Conservation (phyloP, 495 filamentous ascomycete genomes). For the Glutinoglossum americanum region DNA sequence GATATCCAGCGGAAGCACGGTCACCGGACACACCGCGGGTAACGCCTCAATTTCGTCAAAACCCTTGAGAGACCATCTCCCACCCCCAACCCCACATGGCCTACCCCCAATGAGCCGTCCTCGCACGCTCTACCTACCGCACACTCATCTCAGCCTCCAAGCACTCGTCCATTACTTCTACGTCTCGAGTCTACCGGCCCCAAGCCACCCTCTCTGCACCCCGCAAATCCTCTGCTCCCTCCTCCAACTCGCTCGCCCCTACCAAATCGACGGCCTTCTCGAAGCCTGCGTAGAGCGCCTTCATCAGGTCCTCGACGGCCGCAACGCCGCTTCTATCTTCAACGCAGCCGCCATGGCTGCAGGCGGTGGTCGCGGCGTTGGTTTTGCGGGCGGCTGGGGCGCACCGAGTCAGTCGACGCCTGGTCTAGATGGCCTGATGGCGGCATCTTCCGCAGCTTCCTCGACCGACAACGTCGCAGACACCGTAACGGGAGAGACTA, state of each 20-base stretch:
- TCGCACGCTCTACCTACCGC: slow-evolving; percentile 76
- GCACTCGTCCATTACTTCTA: slow-evolving; percentile 83
- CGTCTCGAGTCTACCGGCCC: slow-evolving; percentile 63
- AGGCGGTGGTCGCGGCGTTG: slow-evolving; percentile 54
- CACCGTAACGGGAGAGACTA: neutral
- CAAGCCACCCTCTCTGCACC: slow-evolving; percentile 58
- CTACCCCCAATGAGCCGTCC: slow-evolving; percentile 53
- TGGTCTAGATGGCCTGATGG: neutral
- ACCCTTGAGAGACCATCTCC: slow-evolving; percentile 19
- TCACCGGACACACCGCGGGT: slow-evolving; percentile 18
- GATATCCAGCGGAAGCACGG: slow-evolving; percentile 35
- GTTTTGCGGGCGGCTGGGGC: slow-evolving; percentile 8
- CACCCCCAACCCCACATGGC: slow-evolving; percentile 20
- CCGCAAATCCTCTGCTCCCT: slow-evolving; percentile 91
- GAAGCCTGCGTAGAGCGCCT: slow-evolving; percentile 83
- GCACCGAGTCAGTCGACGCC: neutral
- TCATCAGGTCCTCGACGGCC: slow-evolving; percentile 70
- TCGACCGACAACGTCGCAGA: neutral
- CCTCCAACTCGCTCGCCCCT: slow-evolving; percentile 81
- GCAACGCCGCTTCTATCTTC: slow-evolving; percentile 92
- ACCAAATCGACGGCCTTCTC: slow-evolving; percentile 75
- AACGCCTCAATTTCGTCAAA: slow-evolving; percentile 7
- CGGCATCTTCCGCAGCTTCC: neutral
- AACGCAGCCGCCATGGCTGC: slow-evolving; percentile 97
- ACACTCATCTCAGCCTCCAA: slow-evolving; percentile 71